phyloP scores from a whole-genome alignment of 495 filamentous ascomycete genomes.

The Hyaloscypha variabilis region DNA sequence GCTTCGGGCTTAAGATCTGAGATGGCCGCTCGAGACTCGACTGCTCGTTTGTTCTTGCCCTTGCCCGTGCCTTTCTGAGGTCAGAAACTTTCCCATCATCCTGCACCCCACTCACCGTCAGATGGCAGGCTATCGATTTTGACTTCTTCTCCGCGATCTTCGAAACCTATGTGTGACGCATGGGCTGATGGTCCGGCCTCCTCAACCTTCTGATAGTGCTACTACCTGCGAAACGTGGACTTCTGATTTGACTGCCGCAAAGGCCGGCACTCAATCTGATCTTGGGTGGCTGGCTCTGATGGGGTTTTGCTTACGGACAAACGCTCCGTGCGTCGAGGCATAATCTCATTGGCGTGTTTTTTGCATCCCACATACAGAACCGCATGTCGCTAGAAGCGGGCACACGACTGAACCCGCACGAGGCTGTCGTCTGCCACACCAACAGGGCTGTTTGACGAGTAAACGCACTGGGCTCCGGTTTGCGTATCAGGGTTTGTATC shows the following conservation, averaged over 20 bases:
- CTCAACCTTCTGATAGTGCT: neutral
- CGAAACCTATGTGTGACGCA: conserved; percentile 1
- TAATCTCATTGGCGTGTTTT: neutral
- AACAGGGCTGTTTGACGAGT: no score
- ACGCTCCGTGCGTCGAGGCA: neutral
- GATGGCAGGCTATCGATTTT: neutral
- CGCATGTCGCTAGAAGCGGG: neutral
- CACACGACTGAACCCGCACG: neutral
- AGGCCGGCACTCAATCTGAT: neutral
- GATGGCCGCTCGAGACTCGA: neutral
- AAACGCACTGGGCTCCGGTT: neutral
- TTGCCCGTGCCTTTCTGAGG: neutral
- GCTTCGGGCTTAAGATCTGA: neutral
- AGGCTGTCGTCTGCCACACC: no score
- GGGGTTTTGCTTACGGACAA: neutral
- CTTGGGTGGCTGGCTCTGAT: neutral
- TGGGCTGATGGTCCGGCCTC: neutral
- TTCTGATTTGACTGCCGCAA: conserved; percentile 8
- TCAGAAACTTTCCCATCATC: neutral
- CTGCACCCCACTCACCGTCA: no score
- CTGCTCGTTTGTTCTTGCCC: neutral
- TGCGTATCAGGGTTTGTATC: neutral
- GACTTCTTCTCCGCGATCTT: neutral
- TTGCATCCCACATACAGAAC: neutral
- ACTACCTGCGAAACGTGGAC: neutral